Conservation (phyloP, 163 green algal genomes). For the Trebouxiophyceae sp. region DNA sequence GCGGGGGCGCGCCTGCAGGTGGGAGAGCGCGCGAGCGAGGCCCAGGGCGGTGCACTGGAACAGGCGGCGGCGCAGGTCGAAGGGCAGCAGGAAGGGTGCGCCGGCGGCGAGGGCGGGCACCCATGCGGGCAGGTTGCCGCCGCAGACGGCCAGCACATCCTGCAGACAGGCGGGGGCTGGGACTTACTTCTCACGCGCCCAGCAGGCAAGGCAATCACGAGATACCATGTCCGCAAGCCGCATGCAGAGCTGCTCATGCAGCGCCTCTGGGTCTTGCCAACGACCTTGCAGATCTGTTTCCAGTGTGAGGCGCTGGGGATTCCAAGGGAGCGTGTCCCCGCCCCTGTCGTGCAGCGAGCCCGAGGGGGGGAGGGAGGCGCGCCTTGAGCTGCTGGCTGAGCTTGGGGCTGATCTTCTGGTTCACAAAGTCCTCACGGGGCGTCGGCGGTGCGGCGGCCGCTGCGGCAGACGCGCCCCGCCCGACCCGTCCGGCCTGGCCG, state of each 20-base stretch:
- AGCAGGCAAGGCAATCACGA: too few relatives aligned
- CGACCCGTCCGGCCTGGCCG: slow-evolving; percentile 5
- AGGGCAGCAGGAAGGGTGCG: slow-evolving; percentile 87
- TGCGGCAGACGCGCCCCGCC: too few relatives aligned
- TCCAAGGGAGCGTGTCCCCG: too few relatives aligned
- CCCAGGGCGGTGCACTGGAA: slow-evolving; percentile 88
- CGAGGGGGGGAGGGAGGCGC: neutral
- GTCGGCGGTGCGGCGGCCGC: too few relatives aligned
- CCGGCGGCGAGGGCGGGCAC: slow-evolving; percentile 48
- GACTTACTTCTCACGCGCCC: too few relatives aligned
- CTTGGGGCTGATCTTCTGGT: slow-evolving; percentile 80
- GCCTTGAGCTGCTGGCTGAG: slow-evolving; percentile 85
- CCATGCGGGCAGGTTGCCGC: slow-evolving; percentile 72
- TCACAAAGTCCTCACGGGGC: slow-evolving; percentile 72
- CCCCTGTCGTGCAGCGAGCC: too few relatives aligned
- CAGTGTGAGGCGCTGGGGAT: too few relatives aligned
- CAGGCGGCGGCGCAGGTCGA: slow-evolving; percentile 75
- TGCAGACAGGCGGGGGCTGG: slow-evolving; percentile 10
- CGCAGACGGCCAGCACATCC: slow-evolving; percentile 86
- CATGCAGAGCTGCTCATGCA: neutral
- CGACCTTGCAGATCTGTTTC: too few relatives aligned
- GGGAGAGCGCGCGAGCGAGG: slow-evolving; percentile 73
- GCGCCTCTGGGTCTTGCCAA: too few relatives aligned
- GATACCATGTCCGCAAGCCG: neutral
- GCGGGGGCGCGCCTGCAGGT: slow-evolving; percentile 82